Conservation (phyloP, 2,329 filamentous ascomycete species). For the Penicillium concentricum region DNA sequence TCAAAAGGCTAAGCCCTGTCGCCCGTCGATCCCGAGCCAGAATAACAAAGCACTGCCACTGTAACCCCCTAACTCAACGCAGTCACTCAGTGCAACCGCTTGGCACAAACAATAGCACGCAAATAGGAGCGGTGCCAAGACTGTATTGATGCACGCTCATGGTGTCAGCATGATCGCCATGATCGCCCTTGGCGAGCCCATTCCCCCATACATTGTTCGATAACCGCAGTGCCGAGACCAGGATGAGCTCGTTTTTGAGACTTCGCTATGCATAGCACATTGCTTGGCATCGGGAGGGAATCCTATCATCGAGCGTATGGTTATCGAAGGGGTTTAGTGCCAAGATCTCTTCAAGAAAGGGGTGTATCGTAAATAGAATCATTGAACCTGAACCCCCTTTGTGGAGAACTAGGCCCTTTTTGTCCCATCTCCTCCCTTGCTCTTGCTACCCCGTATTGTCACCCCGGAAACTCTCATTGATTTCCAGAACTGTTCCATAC, state of each 20-base stretch:
- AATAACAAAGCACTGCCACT: constrained; percentile 7
- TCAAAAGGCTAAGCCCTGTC: background rate
- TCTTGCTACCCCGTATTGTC: constrained; percentile 7
- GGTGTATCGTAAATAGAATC: background rate
- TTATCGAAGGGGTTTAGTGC: constrained; percentile 3
- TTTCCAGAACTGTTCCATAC: background rate
- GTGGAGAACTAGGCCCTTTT: background rate
- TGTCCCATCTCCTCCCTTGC: background rate
- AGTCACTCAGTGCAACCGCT: constrained; percentile 7
- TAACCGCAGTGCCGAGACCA: background rate
- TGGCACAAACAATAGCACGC: constrained; percentile 9
- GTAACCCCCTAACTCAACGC: constrained; percentile 5
- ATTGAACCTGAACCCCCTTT: constrained; percentile 1
- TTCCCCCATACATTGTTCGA: constrained; percentile 1
- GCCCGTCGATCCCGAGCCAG: constrained; percentile 7
- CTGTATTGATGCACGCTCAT: background rate
- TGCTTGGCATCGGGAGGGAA: constrained; percentile 3
- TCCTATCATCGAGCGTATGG: background rate
- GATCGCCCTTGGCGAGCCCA: constrained; percentile 13
- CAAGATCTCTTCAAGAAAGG: constrained; percentile 3
- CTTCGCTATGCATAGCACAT: background rate
- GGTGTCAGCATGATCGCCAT: constrained; percentile 5
- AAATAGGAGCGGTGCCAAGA: constrained; percentile 5
- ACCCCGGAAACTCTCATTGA: background rate
- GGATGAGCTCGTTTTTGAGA: background rate